These are phyloP conservation scores for Vigna angularis DNA, from an alignment of 306 rosid species.

Conservation along the genomic window DNA sequence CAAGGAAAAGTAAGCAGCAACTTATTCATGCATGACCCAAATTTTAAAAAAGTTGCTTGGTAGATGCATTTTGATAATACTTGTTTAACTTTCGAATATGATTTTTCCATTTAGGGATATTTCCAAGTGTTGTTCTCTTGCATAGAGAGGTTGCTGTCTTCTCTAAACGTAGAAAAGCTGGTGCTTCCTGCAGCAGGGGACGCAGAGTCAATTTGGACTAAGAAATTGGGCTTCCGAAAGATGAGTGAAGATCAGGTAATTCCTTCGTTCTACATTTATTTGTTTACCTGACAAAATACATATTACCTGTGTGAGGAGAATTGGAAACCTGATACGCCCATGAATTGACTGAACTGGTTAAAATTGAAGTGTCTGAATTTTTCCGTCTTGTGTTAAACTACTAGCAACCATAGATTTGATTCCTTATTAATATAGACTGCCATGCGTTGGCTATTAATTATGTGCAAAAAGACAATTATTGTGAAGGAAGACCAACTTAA, in stretches of 20 bases:
- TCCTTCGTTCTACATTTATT: conserved; percentile 13
- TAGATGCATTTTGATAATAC: conserved; percentile 12
- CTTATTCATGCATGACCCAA: conserved; percentile 20
- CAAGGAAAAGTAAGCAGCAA: conserved; percentile 87
- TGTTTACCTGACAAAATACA: conserved; percentile 21
- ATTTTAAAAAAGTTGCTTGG: conserved; percentile 10
- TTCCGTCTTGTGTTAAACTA: conserved; percentile 8
- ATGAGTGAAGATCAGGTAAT: conserved; percentile 92
- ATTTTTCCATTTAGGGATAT: conserved; percentile 69
- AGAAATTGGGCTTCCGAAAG: conserved; percentile 85
- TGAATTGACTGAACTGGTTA: conserved; percentile 10
- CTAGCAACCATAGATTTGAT: background rate
- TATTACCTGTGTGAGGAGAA: background rate
- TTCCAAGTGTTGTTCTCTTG: conserved; percentile 92
- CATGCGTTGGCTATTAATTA: conserved; percentile 21
- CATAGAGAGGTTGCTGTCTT: conserved; percentile 78
- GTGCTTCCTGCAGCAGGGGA: conserved; percentile 99
- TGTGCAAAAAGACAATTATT: conserved; percentile 11
- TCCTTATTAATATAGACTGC: conserved; percentile 4
- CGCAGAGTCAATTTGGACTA: conserved; percentile 97
- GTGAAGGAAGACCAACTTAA: conserved; percentile 20
- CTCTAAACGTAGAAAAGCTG: conserved; percentile 87
- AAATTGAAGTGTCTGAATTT: background rate
- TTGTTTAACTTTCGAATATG: conserved; percentile 30
- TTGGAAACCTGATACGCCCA: background rate